Percentiles rank a stretch among this genome's conserved stretches.
Conservation (phyloP, 2,329 filamentous ascomycete genomes). For the Thermochaetoides dissita region DNA sequence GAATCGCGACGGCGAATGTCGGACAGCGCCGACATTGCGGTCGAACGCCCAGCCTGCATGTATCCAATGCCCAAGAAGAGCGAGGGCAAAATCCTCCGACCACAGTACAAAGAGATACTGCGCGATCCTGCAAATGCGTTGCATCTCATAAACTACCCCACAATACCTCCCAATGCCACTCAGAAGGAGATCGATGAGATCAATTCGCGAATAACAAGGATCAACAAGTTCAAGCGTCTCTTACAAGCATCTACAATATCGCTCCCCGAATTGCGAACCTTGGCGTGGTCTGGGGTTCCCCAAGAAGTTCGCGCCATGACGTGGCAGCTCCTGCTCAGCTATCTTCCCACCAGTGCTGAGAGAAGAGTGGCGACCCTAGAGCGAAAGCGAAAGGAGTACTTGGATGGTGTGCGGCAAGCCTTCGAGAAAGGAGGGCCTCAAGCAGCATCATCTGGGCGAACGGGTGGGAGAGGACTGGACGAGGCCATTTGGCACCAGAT, state of each 20-base stretch:
- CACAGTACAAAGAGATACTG: conserved; percentile 95
- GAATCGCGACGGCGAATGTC: conserved; percentile 46
- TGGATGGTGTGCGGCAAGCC: conserved; percentile 71
- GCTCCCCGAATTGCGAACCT: conserved; percentile 64
- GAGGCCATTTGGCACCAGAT: conserved; percentile 99
- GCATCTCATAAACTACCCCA: conserved; percentile 81
- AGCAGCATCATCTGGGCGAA: conserved; percentile 3
- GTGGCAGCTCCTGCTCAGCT: conserved; percentile 93
- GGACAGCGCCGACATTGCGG: conserved; percentile 86
- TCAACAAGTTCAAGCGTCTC: conserved; percentile 97
- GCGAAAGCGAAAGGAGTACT: conserved; percentile 87
- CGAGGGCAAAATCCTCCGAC: conserved; percentile 88
- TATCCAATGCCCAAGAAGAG: conserved; percentile 82
- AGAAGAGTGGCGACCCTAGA: conserved; percentile 79
- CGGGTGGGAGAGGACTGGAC: conserved; percentile 50
- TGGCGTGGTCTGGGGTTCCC: conserved; percentile 89
- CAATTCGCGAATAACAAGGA: conserved; percentile 76
- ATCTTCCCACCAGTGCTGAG: conserved; percentile 93
- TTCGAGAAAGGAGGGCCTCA: conserved; percentile 38
- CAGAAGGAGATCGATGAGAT: conserved; percentile 77
- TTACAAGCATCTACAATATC: conserved; percentile 85
- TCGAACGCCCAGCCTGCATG: conserved; percentile 66
- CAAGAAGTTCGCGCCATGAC: conserved; percentile 95
- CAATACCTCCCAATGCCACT: conserved; percentile 57
- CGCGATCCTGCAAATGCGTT: conserved; percentile 81